Percentiles rank a stretch among this genome's conserved stretches.
These are phyloP conservation scores for Cercophora samala DNA, from an alignment of 495 filamentous ascomycete genomes.

Conservation along the genomic window DNA sequence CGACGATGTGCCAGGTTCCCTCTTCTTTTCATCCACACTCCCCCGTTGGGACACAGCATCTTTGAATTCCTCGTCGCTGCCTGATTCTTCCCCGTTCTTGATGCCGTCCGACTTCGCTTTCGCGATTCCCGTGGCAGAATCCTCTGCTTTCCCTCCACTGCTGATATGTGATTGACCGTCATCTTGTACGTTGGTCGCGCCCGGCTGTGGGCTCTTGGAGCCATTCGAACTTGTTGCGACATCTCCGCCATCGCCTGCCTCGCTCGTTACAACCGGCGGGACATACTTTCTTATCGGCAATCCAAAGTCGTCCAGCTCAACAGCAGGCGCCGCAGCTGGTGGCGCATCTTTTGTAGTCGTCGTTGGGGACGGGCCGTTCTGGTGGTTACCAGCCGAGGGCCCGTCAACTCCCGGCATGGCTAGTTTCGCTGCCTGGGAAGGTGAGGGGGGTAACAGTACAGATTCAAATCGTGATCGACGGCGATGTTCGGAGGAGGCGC, in stretches of 20 bases:
- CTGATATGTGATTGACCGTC: not conserved
- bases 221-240: conserved; percentile 7
- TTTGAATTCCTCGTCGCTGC: conserved; percentile 37
- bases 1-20: conserved; percentile 26
- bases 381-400: conserved; percentile 28
- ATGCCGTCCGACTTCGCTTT: not conserved
- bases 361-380: conserved; percentile 11
- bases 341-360: conserved; percentile 15
- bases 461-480: not conserved
- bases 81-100: conserved; percentile 16
- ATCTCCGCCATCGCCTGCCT: conserved; percentile 6
- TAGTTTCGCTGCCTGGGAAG: conserved; percentile 2
- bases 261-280: conserved; percentile 11
- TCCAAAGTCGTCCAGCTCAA: conserved; percentile 56
- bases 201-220: not conserved
- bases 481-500: not conserved
- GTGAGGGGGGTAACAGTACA: not conserved
- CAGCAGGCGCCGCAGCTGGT: conserved; percentile 13
- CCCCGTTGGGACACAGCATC: conserved; percentile 32
- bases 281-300: conserved; percentile 47
- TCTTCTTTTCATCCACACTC: conserved; percentile 16
- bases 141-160: not conserved
- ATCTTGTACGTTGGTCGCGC: not conserved
- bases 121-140: not conserved
- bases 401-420: conserved; percentile 29